phyloP scores from a whole-genome alignment of 2,329 filamentous ascomycete species.

The Dothideomycetes sp. region DNA sequence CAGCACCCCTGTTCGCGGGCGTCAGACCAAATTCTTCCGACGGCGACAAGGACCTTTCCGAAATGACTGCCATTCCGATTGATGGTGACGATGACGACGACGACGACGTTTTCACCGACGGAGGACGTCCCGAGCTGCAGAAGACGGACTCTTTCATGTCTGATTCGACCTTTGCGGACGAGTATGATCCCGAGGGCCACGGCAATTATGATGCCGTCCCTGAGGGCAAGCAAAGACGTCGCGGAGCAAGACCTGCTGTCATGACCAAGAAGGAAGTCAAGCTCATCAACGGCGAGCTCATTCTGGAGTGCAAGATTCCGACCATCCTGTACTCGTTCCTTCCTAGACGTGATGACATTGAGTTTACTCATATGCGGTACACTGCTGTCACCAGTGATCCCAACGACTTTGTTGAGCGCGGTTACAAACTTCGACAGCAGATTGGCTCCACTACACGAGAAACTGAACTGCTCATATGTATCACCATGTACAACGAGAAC shows the following conservation, averaged over 20 bases:
- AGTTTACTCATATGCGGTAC: constrained; percentile 98
- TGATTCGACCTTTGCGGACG: constrained; percentile 51
- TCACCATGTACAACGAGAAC: constrained; percentile 99
- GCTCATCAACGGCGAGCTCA: constrained; percentile 93
- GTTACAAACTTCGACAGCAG: constrained; percentile 87
- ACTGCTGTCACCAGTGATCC: constrained; percentile 97
- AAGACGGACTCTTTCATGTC: constrained; percentile 57
- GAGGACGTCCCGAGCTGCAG: constrained; percentile 45
- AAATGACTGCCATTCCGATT: constrained; percentile 64
- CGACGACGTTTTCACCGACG: constrained; percentile 66
- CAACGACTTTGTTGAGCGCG: constrained; percentile 79
- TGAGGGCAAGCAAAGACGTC: constrained; percentile 72
- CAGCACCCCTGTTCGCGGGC: constrained; percentile 71
- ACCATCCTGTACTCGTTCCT: constrained; percentile 97
- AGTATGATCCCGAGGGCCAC: constrained; percentile 47
- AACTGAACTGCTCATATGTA: constrained; percentile 90
- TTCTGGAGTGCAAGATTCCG: constrained; percentile 97
- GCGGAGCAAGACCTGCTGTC: constrained; percentile 77
- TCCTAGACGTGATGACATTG: constrained; percentile 81
- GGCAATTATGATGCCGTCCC: constrained; percentile 79
- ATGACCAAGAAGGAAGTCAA: constrained; percentile 91
- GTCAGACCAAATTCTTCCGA: constrained; percentile 38
- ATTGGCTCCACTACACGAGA: constrained; percentile 67
- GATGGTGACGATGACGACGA: constrained; percentile 39
- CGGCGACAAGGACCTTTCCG: constrained; percentile 35